Base-by-base conservation (phyloP, 2,329 filamentous ascomycete species). In the Rhinocladiella mackenziei region DNA sequence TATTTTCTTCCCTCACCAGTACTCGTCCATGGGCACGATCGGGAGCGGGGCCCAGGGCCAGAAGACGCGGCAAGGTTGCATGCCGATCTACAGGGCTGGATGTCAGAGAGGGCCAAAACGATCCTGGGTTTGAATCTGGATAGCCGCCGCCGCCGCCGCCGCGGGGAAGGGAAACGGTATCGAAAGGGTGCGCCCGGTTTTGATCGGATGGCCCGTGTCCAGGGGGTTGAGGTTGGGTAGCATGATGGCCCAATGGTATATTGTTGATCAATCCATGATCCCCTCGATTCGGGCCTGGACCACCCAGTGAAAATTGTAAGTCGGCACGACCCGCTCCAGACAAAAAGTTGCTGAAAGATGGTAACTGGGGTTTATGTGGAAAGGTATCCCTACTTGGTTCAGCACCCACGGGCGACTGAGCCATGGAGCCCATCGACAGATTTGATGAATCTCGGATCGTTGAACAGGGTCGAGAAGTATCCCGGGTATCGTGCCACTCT, bases 1-100 rank as follows among this genome's bases (percentile, higher is more conserved):
- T 58, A 17, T 64, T 61, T 26, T 62, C 59, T 48, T 72, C 68
- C 36, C 68, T 64, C 10, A 71, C 58, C 8, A 70, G 60, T 7
- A 23, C 26, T 25, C 40, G 42, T 15, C 32, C 28, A 38, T 44
- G 25, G 40, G 33, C 23, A 44, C 30, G 20, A 35, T 43, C 37
- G 17, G 18, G 11, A 13, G 38, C 13, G 17, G 39, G 30, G n/a
- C 23, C 31, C 19, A 38, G 34, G 35, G 63, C 60, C 18, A 60
- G 58, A 20, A 58, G 57, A n/a, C 32, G 25, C 34, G 40, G 22
- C 13, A 23, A 26, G 5, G 39, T n/a, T 22, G 39, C 5, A 13
- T 36, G 37, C 13, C 19, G 32, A 7, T 45, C 47, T 3, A 22
- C 30, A 18, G 25, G 15, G 17, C 14, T 20, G 3, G 43, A 31